Conservation (phyloP, 1,284 basidiomycete genomes). For the Sparassis latifolia region DNA sequence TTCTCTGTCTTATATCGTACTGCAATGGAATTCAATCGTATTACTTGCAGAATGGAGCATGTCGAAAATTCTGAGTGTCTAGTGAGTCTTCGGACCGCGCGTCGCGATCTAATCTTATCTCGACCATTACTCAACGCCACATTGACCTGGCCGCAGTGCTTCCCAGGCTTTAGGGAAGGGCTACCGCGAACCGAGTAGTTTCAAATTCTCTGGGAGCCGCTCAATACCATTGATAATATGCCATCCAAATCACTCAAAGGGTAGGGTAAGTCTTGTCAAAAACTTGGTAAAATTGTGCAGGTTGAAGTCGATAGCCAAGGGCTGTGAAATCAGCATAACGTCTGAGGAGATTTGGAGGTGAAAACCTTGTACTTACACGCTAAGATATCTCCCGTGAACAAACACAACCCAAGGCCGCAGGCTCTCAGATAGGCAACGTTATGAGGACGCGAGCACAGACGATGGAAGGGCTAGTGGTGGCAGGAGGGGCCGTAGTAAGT, state of each 20-base stretch:
- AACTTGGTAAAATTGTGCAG: not conserved
- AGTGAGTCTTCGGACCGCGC: too few species aligned
- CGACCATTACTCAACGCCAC: not conserved
- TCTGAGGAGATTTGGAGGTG: not conserved
- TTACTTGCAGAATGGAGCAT: too few species aligned
- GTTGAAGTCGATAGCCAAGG: not conserved
- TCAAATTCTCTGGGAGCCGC: not conserved
- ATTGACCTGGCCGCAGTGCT: too few species aligned
- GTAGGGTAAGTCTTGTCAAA: not conserved
- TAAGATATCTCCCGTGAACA: not conserved
- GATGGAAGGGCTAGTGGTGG: not conserved
- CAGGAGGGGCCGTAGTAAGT: too few species aligned
- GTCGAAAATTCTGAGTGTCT: too few species aligned
- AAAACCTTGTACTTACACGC: not conserved
- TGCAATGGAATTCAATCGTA: not conserved
- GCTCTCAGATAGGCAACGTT: not conserved
- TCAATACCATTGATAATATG: slow-evolving; percentile 4
- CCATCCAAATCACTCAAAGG: slow-evolving; percentile 6
- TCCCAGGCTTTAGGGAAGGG: too few species aligned
- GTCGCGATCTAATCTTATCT: too few species aligned
- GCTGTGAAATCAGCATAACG: not conserved
- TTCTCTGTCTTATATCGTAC: slow-evolving; percentile 6
- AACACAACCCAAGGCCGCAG: not conserved
- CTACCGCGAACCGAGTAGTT: too few species aligned
- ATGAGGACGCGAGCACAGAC: not conserved